Evolutionary conservation across 2,329 filamentous ascomycete genomes (phyloP).

Genomic region (Aspergillus fructus): DNA sequence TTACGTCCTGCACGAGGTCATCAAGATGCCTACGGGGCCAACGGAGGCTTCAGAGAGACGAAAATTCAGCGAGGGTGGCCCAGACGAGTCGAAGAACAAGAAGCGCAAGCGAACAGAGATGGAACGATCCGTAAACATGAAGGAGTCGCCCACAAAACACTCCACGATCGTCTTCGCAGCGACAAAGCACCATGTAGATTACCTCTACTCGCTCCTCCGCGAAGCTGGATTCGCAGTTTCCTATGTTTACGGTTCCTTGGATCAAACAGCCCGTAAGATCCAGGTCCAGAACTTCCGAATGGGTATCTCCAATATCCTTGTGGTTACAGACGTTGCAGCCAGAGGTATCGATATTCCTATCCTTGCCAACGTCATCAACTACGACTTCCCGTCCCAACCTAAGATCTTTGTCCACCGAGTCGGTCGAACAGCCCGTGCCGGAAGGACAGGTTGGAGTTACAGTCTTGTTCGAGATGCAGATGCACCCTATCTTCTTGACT

Average conservation of each 20-base stretch:
- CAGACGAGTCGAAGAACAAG: constrained; percentile 46
- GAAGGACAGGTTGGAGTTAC: constrained; percentile 90
- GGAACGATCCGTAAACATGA: constrained; percentile 51
- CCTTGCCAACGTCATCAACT: constrained; percentile 96
- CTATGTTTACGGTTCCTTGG: constrained; percentile 90
- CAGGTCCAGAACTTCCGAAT: constrained; percentile 87
- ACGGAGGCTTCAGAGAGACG: constrained; percentile 51
- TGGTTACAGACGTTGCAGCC: constrained; percentile 95
- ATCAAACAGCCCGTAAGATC: constrained; percentile 87
- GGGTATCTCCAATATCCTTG: constrained; percentile 83
- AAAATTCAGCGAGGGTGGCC: constrained; percentile 44
- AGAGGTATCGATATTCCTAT: constrained; percentile 97
- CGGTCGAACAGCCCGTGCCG: constrained; percentile 91
- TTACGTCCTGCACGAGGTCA: constrained; percentile 85
- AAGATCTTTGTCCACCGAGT: constrained; percentile 97
- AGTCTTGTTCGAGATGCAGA: constrained; percentile 86
- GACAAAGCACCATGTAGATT: constrained; percentile 97
- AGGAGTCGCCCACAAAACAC: constrained; percentile 76
- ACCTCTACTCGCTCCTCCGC: constrained; percentile 76
- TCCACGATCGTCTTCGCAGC: constrained; percentile 94
- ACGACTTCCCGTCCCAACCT: constrained; percentile 93
- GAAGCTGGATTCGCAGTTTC: constrained; percentile 84
- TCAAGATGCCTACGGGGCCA: constrained; percentile 77
- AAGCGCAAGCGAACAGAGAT: constrained; percentile 52
- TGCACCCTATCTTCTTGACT: constrained; percentile 85